A percentile compares a stretch with the other conserved stretches of the same genome.
These are phyloP conservation scores for Capronia coronata DNA, from an alignment of 2,329 filamentous ascomycete species.

Conservation along the genomic window DNA sequence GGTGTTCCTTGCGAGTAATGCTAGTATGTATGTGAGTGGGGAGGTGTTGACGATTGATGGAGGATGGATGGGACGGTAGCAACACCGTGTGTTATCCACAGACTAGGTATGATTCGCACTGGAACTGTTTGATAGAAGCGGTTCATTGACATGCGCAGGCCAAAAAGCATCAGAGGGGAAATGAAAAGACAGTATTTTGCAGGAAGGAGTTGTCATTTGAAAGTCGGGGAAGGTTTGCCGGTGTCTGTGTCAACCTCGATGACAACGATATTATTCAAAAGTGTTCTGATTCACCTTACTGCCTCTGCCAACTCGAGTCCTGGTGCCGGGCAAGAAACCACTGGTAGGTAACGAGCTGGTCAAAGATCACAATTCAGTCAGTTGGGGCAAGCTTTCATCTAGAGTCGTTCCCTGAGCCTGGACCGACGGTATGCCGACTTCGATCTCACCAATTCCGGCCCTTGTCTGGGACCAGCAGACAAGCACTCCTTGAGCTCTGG, in stretches of 20 bases:
- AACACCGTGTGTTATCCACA: background rate
- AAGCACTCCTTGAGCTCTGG: too few species aligned
- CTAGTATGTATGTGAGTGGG: conserved; percentile 44
- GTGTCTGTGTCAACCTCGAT: background rate
- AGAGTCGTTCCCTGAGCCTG: background rate
- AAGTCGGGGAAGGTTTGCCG: conserved; percentile 1
- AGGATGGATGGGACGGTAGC: conserved; percentile 27
- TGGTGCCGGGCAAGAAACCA: background rate
- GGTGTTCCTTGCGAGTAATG: conserved; percentile 44
- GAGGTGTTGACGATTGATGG: conserved; percentile 39
- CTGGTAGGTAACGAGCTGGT: too few species aligned
- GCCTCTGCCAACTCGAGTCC: background rate
- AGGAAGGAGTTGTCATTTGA: background rate
- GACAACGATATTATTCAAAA: background rate
- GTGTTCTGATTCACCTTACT: too few species aligned
- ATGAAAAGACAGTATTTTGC: background rate
- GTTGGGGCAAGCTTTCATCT: too few species aligned
- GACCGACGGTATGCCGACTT: background rate
- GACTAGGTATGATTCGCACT: too few species aligned
- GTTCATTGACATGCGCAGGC: background rate
- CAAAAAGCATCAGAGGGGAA: background rate
- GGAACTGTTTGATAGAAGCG: too few species aligned
- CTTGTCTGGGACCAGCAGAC: too few species aligned
- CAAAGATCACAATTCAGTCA: too few species aligned
- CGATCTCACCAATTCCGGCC: background rate